Base-by-base conservation (phyloP, 1,139 yeast species). In the Debaryomyces singareniensis region DNA sequence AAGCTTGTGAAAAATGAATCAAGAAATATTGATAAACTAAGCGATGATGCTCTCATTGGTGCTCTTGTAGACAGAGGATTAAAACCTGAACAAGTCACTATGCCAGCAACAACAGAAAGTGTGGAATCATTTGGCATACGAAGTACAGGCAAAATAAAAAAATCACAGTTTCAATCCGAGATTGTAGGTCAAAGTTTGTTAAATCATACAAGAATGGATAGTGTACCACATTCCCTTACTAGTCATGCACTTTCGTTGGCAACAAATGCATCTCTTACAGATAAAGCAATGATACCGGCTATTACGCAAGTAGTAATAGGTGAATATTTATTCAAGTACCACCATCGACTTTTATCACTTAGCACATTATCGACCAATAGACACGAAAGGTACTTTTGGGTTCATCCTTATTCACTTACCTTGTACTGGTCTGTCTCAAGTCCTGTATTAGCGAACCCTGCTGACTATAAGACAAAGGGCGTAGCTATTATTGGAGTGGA, bases 341-440 rank as follows among this genome's bases (percentile, higher is more conserved):
- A 81, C 53, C 77, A 95, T 31, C 74, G 78, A 37, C 61, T 83
- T 35, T 85, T 93, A 9, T 82, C 86, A 11, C 68, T 85, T 33
- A 74, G 82, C 31, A 75, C 86, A 1, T 72, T 86, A 26, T 74
- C 93, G 0, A 91, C 83, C 34, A 74, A 73, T 30, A 73, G 97
- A 36, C 98, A 91, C 49, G 93, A 83, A 50, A 71, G 97, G 40
- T 91, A 78, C 56, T 91, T 91, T 70, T 91, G 97, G 97, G 78
- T 91, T 25, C 95, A 91, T 57, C 98, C 98, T 5, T 89, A 87
- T 53, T 81, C 94, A 3, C 61, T 86, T 60, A 85, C 96, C 0
- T 66, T 91, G 34, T 87, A 86, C 54, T 91, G 98, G 98, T 80
- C 91, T 6, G 71, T 75, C 11, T 71, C 76, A 7, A 85, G 84